Percentiles rank a stretch among this genome's conserved stretches.
Conservation (phyloP, 495 filamentous ascomycete species). For the Neurospora pannonica region DNA sequence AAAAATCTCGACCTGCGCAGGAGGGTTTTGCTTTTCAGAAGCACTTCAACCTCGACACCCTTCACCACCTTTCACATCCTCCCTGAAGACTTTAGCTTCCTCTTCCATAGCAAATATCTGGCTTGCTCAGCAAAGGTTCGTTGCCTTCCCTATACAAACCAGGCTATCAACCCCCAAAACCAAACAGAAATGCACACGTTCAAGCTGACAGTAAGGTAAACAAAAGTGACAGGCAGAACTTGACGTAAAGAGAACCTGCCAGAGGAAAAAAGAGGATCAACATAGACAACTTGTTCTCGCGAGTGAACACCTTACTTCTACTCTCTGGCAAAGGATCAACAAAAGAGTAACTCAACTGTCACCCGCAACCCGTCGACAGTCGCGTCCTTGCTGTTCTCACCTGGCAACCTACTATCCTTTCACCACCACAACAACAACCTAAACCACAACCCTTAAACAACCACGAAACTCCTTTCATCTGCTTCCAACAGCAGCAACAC, state of each 20-base stretch:
- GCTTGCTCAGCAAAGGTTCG: not conserved
- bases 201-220: not conserved
- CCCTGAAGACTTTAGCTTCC: not conserved
- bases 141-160: not conserved
- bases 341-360: not conserved
- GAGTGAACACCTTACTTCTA: not conserved
- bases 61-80: not conserved
- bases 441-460: not conserved
- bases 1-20: too few species aligned
- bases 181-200: not conserved
- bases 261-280: not conserved
- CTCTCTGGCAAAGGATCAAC: not conserved
- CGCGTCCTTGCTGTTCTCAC: not conserved
- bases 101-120: not conserved
- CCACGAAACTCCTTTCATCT: not conserved
- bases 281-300: not conserved
- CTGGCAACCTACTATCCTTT: not conserved
- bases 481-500: slow-evolving; percentile 2
- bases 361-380: not conserved
- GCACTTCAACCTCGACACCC: not conserved
- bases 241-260: not conserved
- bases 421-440: not conserved
- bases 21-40: too few species aligned
- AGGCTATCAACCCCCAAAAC: not conserved
- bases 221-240: not conserved